A percentile compares a stretch with the other conserved stretches of the same genome.
Conservation (phyloP, 805 yeast species). For the Spathaspora arborariae region DNA sequence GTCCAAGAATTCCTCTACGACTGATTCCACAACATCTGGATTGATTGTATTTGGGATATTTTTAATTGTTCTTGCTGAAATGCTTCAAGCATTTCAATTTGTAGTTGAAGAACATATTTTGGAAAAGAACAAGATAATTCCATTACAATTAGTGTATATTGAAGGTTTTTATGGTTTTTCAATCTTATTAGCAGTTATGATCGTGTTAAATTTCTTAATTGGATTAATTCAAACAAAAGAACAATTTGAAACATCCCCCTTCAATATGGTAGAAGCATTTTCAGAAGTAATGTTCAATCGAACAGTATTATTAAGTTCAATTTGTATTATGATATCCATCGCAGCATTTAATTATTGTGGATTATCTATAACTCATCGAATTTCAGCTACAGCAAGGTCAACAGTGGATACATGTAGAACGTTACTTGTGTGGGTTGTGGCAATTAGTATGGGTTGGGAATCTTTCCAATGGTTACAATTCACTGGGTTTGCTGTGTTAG, state of each 20-base stretch:
- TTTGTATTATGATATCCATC: constrained; percentile 68
- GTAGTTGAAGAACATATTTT: constrained; percentile 73
- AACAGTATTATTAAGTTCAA: constrained; percentile 48
- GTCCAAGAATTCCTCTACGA: constrained; percentile 23
- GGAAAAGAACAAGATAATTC: constrained; percentile 48
- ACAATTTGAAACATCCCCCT: constrained; percentile 44
- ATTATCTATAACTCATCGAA: constrained; percentile 55
- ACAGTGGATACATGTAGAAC: constrained; percentile 80
- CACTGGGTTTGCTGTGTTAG: constrained; percentile 59
- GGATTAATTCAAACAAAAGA: constrained; percentile 29
- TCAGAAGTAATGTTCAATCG: constrained; percentile 42
- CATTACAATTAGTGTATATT: constrained; percentile 63
- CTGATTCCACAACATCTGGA: constrained; percentile 8
- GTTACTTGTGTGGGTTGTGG: constrained; percentile 68
- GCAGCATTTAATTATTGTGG: constrained; percentile 73
- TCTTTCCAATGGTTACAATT: constrained; percentile 57
- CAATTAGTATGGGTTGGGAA: constrained; percentile 74
- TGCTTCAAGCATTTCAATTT: constrained; percentile 73
- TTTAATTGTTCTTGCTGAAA: constrained; percentile 56
- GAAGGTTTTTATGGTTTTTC: constrained; percentile 68
- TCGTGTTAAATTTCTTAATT: constrained; percentile 37
- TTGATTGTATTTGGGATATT: constrained; percentile 51
- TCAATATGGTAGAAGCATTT: constrained; percentile 52
- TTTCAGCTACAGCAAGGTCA: constrained; percentile 75
- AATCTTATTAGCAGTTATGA: constrained; percentile 43